These are phyloP conservation scores for Aspergillus sojae DNA, from an alignment of 2,329 filamentous ascomycete genomes.

Conservation along the genomic window DNA sequence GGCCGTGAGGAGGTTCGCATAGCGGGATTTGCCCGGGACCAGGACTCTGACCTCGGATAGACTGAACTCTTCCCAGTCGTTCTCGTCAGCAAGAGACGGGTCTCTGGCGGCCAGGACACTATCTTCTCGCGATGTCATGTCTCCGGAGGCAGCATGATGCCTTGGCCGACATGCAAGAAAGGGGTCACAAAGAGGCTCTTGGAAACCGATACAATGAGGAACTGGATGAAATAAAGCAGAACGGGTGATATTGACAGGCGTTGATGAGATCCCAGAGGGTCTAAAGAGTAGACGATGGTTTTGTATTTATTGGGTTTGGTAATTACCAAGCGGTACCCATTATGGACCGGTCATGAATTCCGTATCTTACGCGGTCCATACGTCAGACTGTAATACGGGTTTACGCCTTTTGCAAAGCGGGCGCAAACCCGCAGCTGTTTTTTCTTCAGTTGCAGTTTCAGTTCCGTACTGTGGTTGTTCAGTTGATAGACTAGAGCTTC, in stretches of 20 bases:
- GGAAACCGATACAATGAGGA: background rate
- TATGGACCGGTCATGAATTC: too few relatives aligned
- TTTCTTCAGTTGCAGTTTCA: background rate
- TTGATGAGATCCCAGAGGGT: conserved; percentile 4
- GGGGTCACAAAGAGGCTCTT: background rate
- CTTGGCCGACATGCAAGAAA: conserved; percentile 11
- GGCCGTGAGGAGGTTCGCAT: conserved; percentile 59
- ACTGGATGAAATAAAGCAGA: background rate
- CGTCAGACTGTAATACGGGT: background rate
- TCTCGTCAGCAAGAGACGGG: conserved; percentile 49
- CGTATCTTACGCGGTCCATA: conserved; percentile 1
- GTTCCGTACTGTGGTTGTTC: background rate
- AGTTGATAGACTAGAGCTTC: background rate
- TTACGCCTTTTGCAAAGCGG: background rate
- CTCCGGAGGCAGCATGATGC: conserved; percentile 39
- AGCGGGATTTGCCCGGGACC: conserved; percentile 51
- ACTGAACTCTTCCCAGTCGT: conserved; percentile 64
- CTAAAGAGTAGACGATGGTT: background rate
- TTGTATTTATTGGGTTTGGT: conserved; percentile 2
- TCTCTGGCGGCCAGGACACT: conserved; percentile 48
- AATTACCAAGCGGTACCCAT: background rate
- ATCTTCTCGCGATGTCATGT: conserved; percentile 50
- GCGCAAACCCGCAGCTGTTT: background rate
- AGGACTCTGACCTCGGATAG: conserved; percentile 59
- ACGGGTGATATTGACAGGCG: conserved; percentile 5